A percentile compares a stretch with the other conserved stretches of the same genome.
Conservation (phyloP, 2,329 filamentous ascomycete species). For the Aureobasidium zeae region DNA sequence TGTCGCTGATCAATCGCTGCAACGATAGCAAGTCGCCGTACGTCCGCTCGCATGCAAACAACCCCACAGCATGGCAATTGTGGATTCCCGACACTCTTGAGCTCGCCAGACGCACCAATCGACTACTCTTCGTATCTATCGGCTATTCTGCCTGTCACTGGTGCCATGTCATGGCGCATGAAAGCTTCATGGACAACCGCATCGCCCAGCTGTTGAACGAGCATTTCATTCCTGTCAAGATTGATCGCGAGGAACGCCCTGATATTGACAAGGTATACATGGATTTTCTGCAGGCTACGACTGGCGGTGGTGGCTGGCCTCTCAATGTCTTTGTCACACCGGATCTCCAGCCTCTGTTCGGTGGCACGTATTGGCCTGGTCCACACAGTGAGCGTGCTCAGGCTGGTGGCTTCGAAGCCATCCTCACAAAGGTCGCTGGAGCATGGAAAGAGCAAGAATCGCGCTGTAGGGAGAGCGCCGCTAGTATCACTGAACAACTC, state of each 20-base stretch:
- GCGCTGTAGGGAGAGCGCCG: conserved; percentile 73
- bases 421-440: conserved; percentile 65
- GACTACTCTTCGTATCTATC: conserved; percentile 85
- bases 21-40: conserved; percentile 57
- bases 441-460: conserved; percentile 76
- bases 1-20: conserved; percentile 41
- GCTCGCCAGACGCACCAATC: conserved; percentile 71
- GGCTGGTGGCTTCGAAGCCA: conserved; percentile 64
- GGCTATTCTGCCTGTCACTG: conserved; percentile 95
- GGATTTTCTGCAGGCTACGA: conserved; percentile 95
- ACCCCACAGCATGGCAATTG: conserved; percentile 85
- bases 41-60: conserved; percentile 64
- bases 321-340: conserved; percentile 95
- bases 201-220: conserved; percentile 76
- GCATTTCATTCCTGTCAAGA: conserved; percentile 80
- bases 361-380: conserved; percentile 90
- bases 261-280: conserved; percentile 95
- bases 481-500: conserved; percentile 70
- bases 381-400: conserved; percentile 49
- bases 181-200: conserved; percentile 77
- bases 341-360: conserved; percentile 86
- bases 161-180: conserved; percentile 80
- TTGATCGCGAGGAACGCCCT: conserved; percentile 88
- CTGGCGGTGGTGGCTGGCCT: conserved; percentile 84
- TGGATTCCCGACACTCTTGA: conserved; percentile 69